phyloP scores from a whole-genome alignment of 169 alveolate genomes.

The Perkinsus marinus region DNA sequence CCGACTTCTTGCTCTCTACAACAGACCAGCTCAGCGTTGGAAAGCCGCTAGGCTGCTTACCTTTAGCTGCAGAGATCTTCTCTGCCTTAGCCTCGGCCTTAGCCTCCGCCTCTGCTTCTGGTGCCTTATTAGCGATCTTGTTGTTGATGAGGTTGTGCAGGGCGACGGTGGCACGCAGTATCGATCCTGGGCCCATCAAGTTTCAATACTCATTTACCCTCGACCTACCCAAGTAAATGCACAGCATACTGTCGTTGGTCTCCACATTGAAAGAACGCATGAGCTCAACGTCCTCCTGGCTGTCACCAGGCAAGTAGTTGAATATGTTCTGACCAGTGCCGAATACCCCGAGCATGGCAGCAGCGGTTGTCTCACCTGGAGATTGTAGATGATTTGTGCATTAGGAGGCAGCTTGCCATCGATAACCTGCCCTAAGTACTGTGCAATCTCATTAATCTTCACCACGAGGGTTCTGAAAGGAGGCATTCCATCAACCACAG shows the following conservation, averaged over 20 bases:
- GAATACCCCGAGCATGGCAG: neutral
- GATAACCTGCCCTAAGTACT: conserved; percentile 50
- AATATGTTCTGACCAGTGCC: conserved; percentile 65
- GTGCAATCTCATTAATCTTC: conserved; percentile 45
- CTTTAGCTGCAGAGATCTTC: neutral
- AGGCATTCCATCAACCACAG: conserved; percentile 34
- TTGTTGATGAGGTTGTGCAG: conserved; percentile 83
- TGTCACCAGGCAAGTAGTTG: conserved; percentile 72
- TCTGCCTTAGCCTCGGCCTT: neutral
- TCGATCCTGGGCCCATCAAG: conserved; percentile 7
- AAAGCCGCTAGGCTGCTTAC: neutral
- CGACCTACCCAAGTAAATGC: conserved; percentile 66
- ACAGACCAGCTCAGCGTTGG: neutral
- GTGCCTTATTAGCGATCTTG: conserved; percentile 26
- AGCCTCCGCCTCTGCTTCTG: neutral
- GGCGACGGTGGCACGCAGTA: conserved; percentile 74
- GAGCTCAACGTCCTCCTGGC: conserved; percentile 50
- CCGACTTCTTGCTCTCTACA: neutral
- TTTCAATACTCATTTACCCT: neutral
- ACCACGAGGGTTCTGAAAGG: conserved; percentile 48
- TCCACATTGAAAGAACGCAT: conserved; percentile 69
- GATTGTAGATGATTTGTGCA: conserved; percentile 62
- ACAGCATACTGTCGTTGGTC: conserved; percentile 76
- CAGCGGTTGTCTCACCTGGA: conserved; percentile 48
- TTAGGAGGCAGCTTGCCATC: conserved; percentile 69